Evolutionary conservation across 176 grass and related monocot genomes (phyloP).

Genomic region (Cocos nucifera): DNA sequence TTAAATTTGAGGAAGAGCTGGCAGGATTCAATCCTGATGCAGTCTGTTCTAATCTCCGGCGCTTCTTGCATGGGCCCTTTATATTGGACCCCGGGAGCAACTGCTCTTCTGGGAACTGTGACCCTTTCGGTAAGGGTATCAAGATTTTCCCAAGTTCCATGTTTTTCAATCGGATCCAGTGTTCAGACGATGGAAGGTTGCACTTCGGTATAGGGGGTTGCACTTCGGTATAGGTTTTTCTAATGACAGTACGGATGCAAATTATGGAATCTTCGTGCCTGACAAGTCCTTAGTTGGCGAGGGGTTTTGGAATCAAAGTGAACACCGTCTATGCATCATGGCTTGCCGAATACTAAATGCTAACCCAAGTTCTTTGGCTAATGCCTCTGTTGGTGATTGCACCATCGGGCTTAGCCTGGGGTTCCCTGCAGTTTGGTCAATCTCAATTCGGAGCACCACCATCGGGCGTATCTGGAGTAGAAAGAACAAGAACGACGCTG

Average conservation of each 20-base stretch:
- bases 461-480: slow-evolving; percentile 25
- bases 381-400: slow-evolving; percentile 19
- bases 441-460: slow-evolving; percentile 16
- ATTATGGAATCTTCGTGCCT: neutral
- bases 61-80: slow-evolving; percentile 1
- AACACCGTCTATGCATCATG: slow-evolving; percentile 28
- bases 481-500: neutral
- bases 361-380: neutral
- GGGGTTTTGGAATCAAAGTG: slow-evolving; percentile 33
- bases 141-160: slow-evolving; percentile 5
- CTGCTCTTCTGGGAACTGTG: slow-evolving; percentile 14
- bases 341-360: slow-evolving; percentile 30
- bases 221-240: slow-evolving; percentile 31
- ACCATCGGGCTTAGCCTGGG: slow-evolving; percentile 20
- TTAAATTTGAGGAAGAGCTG: slow-evolving; percentile 1
- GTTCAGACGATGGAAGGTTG: slow-evolving; percentile 12
- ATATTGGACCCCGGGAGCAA: slow-evolving; percentile 7
- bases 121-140: neutral
- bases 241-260: slow-evolving; percentile 14
- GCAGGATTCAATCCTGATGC: neutral
- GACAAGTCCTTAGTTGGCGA: slow-evolving; percentile 38
- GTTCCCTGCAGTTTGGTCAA: slow-evolving; percentile 22
- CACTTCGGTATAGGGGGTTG: slow-evolving; percentile 27
- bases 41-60: too few species aligned
- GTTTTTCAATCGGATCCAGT: slow-evolving; percentile 31